Evolutionary conservation across 768 basidiomycete genomes (phyloP), one percentile per base, ranked within the genome.

Genomic region (Cystobasidium onofrii): DNA sequence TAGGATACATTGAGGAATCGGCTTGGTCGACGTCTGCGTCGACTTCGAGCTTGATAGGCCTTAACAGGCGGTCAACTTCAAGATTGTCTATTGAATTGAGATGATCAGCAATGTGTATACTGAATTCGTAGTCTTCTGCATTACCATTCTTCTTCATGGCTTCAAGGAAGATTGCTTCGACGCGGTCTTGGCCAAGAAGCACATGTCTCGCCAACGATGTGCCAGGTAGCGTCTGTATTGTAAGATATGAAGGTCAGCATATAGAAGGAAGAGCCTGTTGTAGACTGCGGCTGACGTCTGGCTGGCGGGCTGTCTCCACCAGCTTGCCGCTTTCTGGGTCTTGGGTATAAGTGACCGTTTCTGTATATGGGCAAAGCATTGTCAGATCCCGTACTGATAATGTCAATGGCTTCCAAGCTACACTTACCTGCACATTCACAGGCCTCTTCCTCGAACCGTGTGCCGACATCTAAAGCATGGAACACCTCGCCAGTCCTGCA

Each of bases 401-500:
- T n/a, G n/a, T n/a, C n/a, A n/a, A n/a, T n/a, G n/a, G n/a, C n/a
- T n/a, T n/a, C n/a, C n/a, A n/a, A 23, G 25, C 33, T 12, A 60
- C 27, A 60, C 31, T 36, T 41, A 23, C 66, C 75, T 12, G 63
- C 65, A 54, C 65, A 67, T 52, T 67, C 65, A 29, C 44, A 31
- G 27, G 65, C 39, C 34, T 75, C 74, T 1, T 64, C 41, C 44
- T 75, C 64, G 25, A 76, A 50, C 0, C 65, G 55, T 1, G 70
- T 18, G 1, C 43, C 64, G 27, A 76, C 60, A 9, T 73, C 76
- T 29, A 76, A 65, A 41, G 41, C 20, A 12, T 73, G 69, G 43
- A 74, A 75, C 54, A 76, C 73, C 54, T 76, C 76, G 63, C 74
- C 70, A 0, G 76, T 76, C 9, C 76, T 63, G 64, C 66, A 75